Evolutionary conservation across 768 basidiomycete species (phyloP).

Genomic region (Rhodotorula paludigena): DNA sequence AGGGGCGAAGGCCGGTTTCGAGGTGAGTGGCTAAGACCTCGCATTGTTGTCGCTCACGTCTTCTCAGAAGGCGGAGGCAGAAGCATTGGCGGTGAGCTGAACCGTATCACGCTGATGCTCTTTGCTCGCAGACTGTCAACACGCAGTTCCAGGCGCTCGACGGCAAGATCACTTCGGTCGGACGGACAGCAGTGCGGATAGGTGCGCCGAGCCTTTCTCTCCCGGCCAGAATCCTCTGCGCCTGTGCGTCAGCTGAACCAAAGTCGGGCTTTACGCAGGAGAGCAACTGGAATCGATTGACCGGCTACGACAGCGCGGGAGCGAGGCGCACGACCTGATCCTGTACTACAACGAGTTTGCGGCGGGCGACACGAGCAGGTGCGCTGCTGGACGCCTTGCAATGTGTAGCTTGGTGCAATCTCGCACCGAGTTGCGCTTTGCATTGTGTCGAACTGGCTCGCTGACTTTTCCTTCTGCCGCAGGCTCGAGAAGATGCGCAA

Average conservation of each 20-base stretch:
- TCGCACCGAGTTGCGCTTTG: too few species aligned
- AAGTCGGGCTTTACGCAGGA: conserved; percentile 52
- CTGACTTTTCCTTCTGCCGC: conserved; percentile 1
- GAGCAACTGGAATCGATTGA: conserved; percentile 95
- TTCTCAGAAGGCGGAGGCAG: too few species aligned
- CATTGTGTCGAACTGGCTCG: too few species aligned
- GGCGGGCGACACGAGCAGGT: conserved; percentile 63
- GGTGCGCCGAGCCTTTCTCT: conserved; percentile 53
- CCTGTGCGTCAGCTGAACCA: background rate
- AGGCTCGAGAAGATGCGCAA: conserved; percentile 71
- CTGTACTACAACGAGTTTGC: conserved; percentile 91
- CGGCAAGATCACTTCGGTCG: conserved; percentile 82
- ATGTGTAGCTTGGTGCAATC: too few species aligned
- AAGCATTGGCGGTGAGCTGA: too few species aligned
- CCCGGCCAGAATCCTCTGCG: background rate
- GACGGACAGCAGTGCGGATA: conserved; percentile 86
- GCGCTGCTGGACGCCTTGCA: conserved; percentile 3
- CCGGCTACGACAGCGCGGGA: conserved; percentile 81
- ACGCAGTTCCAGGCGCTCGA: conserved; percentile 55
- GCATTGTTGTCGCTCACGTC: too few species aligned
- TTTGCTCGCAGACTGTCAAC: conserved; percentile 64
- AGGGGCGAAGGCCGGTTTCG: conserved; percentile 89
- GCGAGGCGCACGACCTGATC: conserved; percentile 87
- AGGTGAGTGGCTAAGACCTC: too few species aligned
- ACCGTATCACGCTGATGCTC: too few species aligned